Conservation (phyloP, 1,139 yeast species). For the Magnusiomyces fungicola region DNA sequence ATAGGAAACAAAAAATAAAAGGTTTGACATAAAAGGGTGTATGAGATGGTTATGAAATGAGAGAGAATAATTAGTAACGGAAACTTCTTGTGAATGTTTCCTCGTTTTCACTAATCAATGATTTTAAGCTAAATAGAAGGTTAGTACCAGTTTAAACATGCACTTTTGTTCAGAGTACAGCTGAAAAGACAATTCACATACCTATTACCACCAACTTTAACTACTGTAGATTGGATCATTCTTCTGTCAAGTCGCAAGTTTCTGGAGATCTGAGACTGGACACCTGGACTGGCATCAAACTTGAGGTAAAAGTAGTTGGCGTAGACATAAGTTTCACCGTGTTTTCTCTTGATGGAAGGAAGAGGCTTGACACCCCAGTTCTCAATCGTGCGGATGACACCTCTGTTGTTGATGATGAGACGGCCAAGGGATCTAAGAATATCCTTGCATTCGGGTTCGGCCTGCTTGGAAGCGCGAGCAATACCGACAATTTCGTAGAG, state of each 20-base stretch:
- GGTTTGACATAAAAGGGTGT: too few relatives aligned
- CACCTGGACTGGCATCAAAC: conserved; percentile 79
- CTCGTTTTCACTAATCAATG: too few relatives aligned
- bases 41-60: too few relatives aligned
- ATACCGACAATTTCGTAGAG: conserved; percentile 86
- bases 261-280: conserved; percentile 76
- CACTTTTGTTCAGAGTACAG: background rate
- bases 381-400: conserved; percentile 75
- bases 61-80: too few relatives aligned
- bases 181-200: conserved; percentile 6
- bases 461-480: conserved; percentile 46
- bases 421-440: conserved; percentile 78
- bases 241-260: conserved; percentile 84
- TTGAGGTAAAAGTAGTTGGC: conserved; percentile 83
- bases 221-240: conserved; percentile 68
- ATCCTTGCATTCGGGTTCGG: conserved; percentile 35
- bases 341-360: conserved; percentile 75
- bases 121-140: background rate
- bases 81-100: too few relatives aligned
- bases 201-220: conserved; percentile 56
- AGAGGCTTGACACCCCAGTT: conserved; percentile 72
- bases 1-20: too few relatives aligned
- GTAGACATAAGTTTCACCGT: conserved; percentile 83
- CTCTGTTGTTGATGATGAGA: conserved; percentile 79
- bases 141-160: background rate